Percentiles rank a stretch among this genome's conserved stretches.
Conservation (phyloP, 2,329 filamentous ascomycete genomes). For the Myrmaecium sp. region DNA sequence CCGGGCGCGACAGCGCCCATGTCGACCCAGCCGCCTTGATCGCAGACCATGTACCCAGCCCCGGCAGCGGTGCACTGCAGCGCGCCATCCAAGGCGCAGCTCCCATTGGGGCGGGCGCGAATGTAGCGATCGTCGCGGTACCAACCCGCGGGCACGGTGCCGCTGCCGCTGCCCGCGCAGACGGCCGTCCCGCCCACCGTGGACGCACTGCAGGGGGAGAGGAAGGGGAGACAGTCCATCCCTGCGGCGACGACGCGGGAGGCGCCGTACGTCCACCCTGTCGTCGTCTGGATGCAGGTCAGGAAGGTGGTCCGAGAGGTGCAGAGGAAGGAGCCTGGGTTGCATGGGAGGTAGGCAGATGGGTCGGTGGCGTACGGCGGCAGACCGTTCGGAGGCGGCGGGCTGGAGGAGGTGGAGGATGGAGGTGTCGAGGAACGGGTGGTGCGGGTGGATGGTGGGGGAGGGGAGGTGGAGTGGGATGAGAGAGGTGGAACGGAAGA, state of each 20-base stretch:
- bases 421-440: too few relatives aligned
- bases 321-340: constrained; percentile 24
- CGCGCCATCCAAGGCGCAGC: constrained; percentile 8
- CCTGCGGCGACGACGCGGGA: constrained; percentile 16
- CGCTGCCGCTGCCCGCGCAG: constrained; percentile 1
- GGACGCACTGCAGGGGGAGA: constrained; percentile 10
- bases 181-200: too few relatives aligned
- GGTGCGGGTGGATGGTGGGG: too few relatives aligned
- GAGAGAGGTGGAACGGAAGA: too few relatives aligned
- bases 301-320: constrained; percentile 15
- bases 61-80: constrained; percentile 7
- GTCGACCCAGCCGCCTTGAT: constrained; percentile 4
- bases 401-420: constrained; percentile 4
- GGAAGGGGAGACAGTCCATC: constrained; percentile 19
- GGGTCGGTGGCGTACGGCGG: constrained; percentile 12
- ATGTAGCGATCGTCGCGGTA: constrained; percentile 17
- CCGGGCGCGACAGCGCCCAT: constrained; percentile 5
- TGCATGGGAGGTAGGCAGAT: constrained; percentile 18
- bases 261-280: constrained; percentile 14
- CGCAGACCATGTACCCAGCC: constrained; percentile 2
- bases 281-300: constrained; percentile 15
- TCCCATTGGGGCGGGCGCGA: constrained; percentile 10
- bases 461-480: too few relatives aligned
- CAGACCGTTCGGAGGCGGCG: constrained; percentile 7
- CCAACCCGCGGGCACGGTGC: constrained; percentile 7